A percentile compares a stretch with the other conserved stretches of the same genome.
Conservation (phyloP, 2,329 filamentous ascomycete species). For the Trichophyton verrucosum region DNA sequence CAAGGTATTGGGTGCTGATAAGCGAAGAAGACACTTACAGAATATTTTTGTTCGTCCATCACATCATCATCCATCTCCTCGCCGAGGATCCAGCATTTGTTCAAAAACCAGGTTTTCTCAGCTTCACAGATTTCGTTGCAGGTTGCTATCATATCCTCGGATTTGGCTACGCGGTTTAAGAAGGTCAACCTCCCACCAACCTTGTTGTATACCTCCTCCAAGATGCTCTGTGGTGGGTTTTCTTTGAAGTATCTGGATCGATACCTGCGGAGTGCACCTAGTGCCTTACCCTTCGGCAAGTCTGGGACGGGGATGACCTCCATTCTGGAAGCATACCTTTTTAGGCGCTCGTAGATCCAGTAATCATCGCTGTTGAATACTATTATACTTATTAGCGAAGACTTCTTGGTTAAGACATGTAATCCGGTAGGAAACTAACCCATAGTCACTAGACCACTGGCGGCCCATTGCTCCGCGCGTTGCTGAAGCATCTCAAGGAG, state of each 20-base stretch:
- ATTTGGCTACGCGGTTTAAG: conserved; percentile 81
- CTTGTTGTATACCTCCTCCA: conserved; percentile 70
- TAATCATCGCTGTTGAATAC: conserved; percentile 97
- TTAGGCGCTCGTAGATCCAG: conserved; percentile 93
- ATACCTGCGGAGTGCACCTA: conserved; percentile 65
- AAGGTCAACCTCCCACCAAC: conserved; percentile 84
- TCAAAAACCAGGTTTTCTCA: conserved; percentile 69
- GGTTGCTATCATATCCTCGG: conserved; percentile 61
- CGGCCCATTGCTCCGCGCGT: conserved; percentile 91
- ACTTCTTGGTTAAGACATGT: neutral
- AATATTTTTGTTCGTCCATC: conserved; percentile 96
- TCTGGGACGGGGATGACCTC: conserved; percentile 81
- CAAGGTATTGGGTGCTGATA: neutral
- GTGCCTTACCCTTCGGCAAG: conserved; percentile 63
- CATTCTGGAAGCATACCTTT: conserved; percentile 86
- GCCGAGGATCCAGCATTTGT: conserved; percentile 66
- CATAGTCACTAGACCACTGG: conserved; percentile 71
- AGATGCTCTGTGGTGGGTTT: conserved; percentile 36
- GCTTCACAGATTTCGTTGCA: conserved; percentile 60
- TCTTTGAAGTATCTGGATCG: conserved; percentile 66
- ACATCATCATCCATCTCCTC: conserved; percentile 86
- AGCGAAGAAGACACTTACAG: conserved; percentile 44
- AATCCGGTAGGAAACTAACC: conserved; percentile 21
- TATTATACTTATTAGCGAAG: conserved; percentile 25
- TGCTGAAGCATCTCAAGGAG: conserved; percentile 91